A percentile compares a stretch with the other conserved stretches of the same genome.
phyloP scores from a whole-genome alignment of 805 yeast species.

The Blastobotrys mokoenaii region DNA sequence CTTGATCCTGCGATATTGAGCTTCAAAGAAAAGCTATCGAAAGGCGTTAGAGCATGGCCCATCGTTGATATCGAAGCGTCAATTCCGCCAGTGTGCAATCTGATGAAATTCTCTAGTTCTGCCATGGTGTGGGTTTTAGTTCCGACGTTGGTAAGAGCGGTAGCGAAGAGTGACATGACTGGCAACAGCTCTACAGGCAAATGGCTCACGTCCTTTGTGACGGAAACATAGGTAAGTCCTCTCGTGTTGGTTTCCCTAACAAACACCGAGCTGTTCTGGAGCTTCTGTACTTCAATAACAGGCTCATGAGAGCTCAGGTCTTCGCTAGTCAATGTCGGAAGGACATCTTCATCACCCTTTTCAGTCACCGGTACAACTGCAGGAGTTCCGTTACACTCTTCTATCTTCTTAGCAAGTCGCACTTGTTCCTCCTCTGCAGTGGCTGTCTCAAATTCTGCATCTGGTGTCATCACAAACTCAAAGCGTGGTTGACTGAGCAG shows the following conservation, averaged over 20 bases:
- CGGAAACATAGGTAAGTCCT: slow-evolving; percentile 70
- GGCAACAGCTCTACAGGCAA: slow-evolving; percentile 58
- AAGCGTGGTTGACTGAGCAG: slow-evolving; percentile 50
- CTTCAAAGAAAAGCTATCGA: slow-evolving; percentile 35
- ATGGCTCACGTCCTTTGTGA: slow-evolving; percentile 49
- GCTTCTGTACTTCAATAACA: slow-evolving; percentile 15
- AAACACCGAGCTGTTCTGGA: slow-evolving; percentile 13
- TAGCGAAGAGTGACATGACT: slow-evolving; percentile 68
- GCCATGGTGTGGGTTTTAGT: slow-evolving; percentile 63
- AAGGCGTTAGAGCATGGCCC: slow-evolving; percentile 24
- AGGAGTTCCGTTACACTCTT: slow-evolving; percentile 46
- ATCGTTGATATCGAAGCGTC: slow-evolving; percentile 38
- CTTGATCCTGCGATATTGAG: slow-evolving; percentile 62
- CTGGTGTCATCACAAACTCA: slow-evolving; percentile 71
- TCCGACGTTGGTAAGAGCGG: slow-evolving; percentile 81
- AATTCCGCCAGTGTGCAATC: slow-evolving; percentile 77
- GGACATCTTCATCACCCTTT: slow-evolving; percentile 66
- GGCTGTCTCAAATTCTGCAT: slow-evolving; percentile 41
- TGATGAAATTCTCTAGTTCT: slow-evolving; percentile 77
- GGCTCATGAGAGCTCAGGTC: slow-evolving; percentile 51
- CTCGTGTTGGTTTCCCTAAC: slow-evolving; percentile 29
- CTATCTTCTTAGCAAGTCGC: slow-evolving; percentile 40
- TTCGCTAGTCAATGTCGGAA: slow-evolving; percentile 66
- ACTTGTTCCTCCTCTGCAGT: slow-evolving; percentile 48
- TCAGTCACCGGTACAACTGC: slow-evolving; percentile 48